Conservation (phyloP, 2,329 filamentous ascomycete species). For the Clarireedia homoeocarpa region DNA sequence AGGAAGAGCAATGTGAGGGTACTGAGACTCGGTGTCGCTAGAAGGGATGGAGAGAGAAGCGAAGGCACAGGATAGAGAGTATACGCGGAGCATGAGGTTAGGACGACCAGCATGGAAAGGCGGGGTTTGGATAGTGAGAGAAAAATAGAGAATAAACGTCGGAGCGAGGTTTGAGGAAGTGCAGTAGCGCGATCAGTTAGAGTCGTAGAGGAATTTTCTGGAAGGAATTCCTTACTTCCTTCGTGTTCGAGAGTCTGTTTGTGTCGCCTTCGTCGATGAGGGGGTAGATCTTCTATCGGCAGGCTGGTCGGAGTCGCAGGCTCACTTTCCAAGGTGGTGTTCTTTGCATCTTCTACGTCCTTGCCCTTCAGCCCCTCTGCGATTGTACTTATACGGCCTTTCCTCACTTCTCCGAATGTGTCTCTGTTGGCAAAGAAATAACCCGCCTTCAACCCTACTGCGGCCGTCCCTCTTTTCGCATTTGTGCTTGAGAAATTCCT, state of each 20-base stretch:
- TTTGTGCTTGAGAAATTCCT: conserved; percentile 21
- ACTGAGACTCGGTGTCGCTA: conserved; percentile 68
- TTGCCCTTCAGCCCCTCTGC: conserved; percentile 14
- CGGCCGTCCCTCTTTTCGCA: conserved; percentile 15
- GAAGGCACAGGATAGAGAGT: conserved; percentile 88
- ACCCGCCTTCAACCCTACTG: conserved; percentile 19
- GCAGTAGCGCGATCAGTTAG: conserved; percentile 44
- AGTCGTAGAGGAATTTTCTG: conserved; percentile 46
- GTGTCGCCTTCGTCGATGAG: conserved; percentile 27
- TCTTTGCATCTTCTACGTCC: not conserved
- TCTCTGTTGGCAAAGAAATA: conserved; percentile 27
- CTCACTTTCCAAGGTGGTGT: not conserved
- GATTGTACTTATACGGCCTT: conserved; percentile 16
- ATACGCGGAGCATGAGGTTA: conserved; percentile 86
- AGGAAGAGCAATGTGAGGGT: conserved; percentile 89
- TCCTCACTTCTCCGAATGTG: conserved; percentile 14
- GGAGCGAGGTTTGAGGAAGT: conserved; percentile 44
- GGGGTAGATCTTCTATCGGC: conserved; percentile 18
- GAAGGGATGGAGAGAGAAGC: conserved; percentile 62
- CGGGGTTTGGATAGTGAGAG: conserved; percentile 94
- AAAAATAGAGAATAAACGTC: conserved; percentile 68
- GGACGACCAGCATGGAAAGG: conserved; percentile 81
- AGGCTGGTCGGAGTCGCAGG: not conserved
- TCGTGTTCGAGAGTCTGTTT: conserved; percentile 18
- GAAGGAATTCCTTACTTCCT: conserved; percentile 28